These are phyloP conservation scores for Aspergillus viridinutans DNA, from an alignment of 2,329 filamentous ascomycete species.

Conservation along the genomic window DNA sequence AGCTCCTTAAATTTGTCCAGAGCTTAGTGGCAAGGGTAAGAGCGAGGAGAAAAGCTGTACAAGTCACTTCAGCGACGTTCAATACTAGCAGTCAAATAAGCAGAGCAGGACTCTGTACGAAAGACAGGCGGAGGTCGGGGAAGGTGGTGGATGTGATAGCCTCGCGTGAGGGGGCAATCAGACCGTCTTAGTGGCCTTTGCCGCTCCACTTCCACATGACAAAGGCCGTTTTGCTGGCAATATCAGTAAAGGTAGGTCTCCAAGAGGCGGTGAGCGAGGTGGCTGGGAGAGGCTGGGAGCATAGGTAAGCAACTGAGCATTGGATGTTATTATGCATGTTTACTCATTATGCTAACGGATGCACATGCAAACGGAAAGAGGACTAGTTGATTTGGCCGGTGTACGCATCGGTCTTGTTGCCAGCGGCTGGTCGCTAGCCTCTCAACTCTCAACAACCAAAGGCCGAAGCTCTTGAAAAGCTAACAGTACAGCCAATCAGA, in stretches of 20 bases:
- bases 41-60: not conserved
- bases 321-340: not conserved
- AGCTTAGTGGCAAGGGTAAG: not conserved
- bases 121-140: not conserved
- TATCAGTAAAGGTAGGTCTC: not conserved
- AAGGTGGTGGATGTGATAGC: not conserved
- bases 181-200: not conserved
- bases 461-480: not conserved
- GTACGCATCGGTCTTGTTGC: not conserved
- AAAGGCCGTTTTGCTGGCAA: conserved; percentile 1
- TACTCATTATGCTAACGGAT: not conserved
- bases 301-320: not conserved
- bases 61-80: not conserved
- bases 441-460: too few relatives aligned
- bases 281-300: conserved; percentile 3
- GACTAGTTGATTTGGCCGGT: not conserved
- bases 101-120: not conserved
- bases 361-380: not conserved
- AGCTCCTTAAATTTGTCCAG: not conserved
- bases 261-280: conserved; percentile 8
- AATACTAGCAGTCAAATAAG: not conserved
- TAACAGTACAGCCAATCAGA: not conserved
- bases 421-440: not conserved
- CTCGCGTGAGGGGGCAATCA: conserved; percentile 6
- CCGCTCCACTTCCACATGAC: conserved; percentile 9